These are phyloP conservation scores for Inonotus hispidus DNA, from an alignment of 1,284 basidiomycete species.

Conservation along the genomic window DNA sequence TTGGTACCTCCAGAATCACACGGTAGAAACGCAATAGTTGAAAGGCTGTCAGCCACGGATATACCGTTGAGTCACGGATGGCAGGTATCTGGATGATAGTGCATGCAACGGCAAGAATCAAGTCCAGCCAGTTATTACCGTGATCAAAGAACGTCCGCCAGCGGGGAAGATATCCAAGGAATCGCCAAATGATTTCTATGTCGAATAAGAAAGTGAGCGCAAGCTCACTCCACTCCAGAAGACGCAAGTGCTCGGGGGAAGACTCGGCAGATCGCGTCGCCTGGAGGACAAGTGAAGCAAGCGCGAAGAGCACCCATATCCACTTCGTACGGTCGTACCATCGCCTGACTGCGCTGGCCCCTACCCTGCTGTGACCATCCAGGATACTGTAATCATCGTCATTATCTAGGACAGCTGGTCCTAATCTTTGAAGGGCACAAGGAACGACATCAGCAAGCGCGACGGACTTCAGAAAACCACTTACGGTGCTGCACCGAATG, in stretches of 20 bases:
- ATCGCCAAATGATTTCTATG: slow-evolving; percentile 79
- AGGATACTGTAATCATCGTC: slow-evolving; percentile 55
- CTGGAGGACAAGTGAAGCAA: slow-evolving; percentile 72
- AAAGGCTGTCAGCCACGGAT: slow-evolving; percentile 91
- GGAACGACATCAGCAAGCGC: background rate
- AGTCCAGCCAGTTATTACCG: slow-evolving; percentile 74
- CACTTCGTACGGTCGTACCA: slow-evolving; percentile 61
- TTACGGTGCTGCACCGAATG: slow-evolving; percentile 81
- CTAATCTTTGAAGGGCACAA: slow-evolving; percentile 33
- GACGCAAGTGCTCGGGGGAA: slow-evolving; percentile 36
- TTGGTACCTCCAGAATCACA: slow-evolving; percentile 84
- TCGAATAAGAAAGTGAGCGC: slow-evolving; percentile 84
- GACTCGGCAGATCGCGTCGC: slow-evolving; percentile 67
- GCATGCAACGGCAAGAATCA: slow-evolving; percentile 75
- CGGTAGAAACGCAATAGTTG: slow-evolving; percentile 90
- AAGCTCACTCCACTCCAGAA: slow-evolving; percentile 69
- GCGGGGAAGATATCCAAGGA: slow-evolving; percentile 71
- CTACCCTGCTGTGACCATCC: slow-evolving; percentile 38
- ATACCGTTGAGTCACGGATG: slow-evolving; percentile 61
- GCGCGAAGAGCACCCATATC: slow-evolving; percentile 76
- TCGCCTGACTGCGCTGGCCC: slow-evolving; percentile 44
- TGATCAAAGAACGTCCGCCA: slow-evolving; percentile 77
- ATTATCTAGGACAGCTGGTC: slow-evolving; percentile 40
- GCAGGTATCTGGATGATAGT: slow-evolving; percentile 84
- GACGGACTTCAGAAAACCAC: slow-evolving; percentile 20